A percentile compares a stretch with the other conserved stretches of the same genome.
phyloP scores from a whole-genome alignment of 371 early-diverging fungal species.

The Conidiobolus incongruus region DNA sequence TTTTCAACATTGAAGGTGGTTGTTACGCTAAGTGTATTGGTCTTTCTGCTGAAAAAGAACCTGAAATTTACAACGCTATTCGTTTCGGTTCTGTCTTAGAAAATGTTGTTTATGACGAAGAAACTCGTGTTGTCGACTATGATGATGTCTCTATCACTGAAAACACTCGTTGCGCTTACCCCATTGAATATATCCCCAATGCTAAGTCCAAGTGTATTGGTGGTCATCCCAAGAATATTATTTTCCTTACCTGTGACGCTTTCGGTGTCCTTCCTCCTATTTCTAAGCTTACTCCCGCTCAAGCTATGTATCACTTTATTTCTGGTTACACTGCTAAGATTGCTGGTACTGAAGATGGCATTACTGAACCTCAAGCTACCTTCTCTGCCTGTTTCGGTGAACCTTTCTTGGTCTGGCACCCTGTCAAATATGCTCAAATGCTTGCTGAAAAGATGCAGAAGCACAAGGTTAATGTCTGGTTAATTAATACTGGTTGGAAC shows the following conservation, averaged over 20 bases:
- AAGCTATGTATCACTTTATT: slow-evolving; percentile 97
- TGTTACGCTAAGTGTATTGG: slow-evolving; percentile 96
- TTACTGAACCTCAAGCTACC: slow-evolving; percentile 80
- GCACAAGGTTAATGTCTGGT: slow-evolving; percentile 81
- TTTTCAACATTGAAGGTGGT: slow-evolving; percentile 97
- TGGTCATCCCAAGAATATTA: slow-evolving; percentile 87
- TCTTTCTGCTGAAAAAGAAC: slow-evolving; percentile 86
- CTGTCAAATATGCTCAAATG: slow-evolving; percentile 91
- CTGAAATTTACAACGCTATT: slow-evolving; percentile 92
- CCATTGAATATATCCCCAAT: slow-evolving; percentile 89
- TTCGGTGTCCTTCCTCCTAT: slow-evolving; percentile 95
- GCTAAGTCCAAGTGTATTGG: slow-evolving; percentile 88
- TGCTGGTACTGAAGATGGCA: slow-evolving; percentile 93
- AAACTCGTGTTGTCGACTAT: slow-evolving; percentile 73
- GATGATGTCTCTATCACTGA: slow-evolving; percentile 65
- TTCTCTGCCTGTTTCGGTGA: slow-evolving; percentile 93
- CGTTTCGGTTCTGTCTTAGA: slow-evolving; percentile 86
- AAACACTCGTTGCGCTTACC: slow-evolving; percentile 96
- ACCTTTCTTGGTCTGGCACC: slow-evolving; percentile 94
- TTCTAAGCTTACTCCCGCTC: slow-evolving; percentile 67
- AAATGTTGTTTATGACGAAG: slow-evolving; percentile 74
- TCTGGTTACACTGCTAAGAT: slow-evolving; percentile 81
- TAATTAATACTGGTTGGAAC: slow-evolving; percentile 97
- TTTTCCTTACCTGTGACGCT: slow-evolving; percentile 93
- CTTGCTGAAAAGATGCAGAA: slow-evolving; percentile 80